Base-by-base conservation (phyloP, 2,329 filamentous ascomycete species). In the Alternaria sp. region DNA sequence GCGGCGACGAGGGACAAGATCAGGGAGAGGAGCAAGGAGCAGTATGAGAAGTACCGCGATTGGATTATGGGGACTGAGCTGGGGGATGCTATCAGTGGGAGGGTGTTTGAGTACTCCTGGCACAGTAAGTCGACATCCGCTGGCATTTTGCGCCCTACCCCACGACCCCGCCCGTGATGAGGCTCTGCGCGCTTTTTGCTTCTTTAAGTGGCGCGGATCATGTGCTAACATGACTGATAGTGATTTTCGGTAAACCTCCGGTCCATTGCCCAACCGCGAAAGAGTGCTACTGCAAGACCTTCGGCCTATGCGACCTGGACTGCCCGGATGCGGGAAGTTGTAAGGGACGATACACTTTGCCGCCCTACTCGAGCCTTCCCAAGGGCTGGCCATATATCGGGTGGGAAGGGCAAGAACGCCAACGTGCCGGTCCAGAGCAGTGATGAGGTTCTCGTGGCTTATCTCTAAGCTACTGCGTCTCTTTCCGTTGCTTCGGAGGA, bases 261-360 rank as follows among this genome's bases (percentile, higher is more conserved):
- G 83, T 90, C 1, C 84, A 89, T 68, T 92, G 89, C 67, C 90
- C 90, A 0, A 80, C 82, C 18, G 87, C 87, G 1, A 78, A 82
- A 49, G 85, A 87, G 9, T 92, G 89, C 74, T 91, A 91, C 75
- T 92, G 90, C 78, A 87, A 89, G 44, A 84, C 88, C 15, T 92
- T 89, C 70, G 89, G 89, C 0, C 70, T 89, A 25, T 92, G 90
- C 75, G 68, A 84, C 58, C 67, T 87, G 15, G 69, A 79, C 0
- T 83, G 81, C 50, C 68, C 71, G 12, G 75, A 80, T 2, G 73
- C 80, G 18, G 79, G 82, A 21, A 82, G 81, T 25, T 91, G 89
- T 71, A 79, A 84, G 5, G 84, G 84, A 3, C 85, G 87, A 60
- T 92, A 91, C 72, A 80, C 79, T 3, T 81, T 91, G 7, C 89